Evolutionary conservation across 2,329 filamentous ascomycete species (phyloP).

Genomic region (Exophiala dermatitidis): DNA sequence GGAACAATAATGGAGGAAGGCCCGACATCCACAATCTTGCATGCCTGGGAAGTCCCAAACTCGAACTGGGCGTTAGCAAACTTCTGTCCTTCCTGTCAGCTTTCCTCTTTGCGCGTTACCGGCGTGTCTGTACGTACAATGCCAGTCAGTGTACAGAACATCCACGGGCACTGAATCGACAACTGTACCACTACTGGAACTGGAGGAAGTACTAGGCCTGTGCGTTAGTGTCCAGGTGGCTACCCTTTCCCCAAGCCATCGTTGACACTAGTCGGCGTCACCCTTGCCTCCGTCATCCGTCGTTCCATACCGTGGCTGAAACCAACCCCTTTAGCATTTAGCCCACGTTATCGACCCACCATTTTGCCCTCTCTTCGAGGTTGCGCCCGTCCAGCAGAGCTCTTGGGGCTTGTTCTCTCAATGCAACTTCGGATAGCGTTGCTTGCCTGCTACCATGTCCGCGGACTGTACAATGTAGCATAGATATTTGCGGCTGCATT

Average conservation of each 20-base stretch:
- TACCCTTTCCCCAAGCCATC: neutral
- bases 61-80: neutral
- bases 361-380: neutral
- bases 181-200: too few relatives aligned
- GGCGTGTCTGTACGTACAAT: too few relatives aligned
- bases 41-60: neutral
- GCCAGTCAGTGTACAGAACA: too few relatives aligned
- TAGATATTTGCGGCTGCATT: neutral
- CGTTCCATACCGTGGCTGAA: neutral
- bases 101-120: too few relatives aligned
- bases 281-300: slow-evolving; percentile 10
- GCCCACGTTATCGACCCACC: neutral
- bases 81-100: too few relatives aligned
- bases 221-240: neutral
- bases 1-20: neutral
- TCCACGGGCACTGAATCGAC: too few relatives aligned
- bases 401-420: slow-evolving; percentile 3
- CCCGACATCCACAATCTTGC: neutral
- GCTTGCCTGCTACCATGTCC: too few relatives aligned
- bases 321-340: neutral
- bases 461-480: neutral
- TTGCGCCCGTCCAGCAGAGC: neutral
- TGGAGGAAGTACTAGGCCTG: too few relatives aligned
- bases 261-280: slow-evolving; percentile 4
- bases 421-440: slow-evolving; percentile 5